A percentile compares a stretch with the other conserved stretches of the same genome.
phyloP scores from a whole-genome alignment of 2,329 filamentous ascomycete genomes.

The Claviceps africana region DNA sequence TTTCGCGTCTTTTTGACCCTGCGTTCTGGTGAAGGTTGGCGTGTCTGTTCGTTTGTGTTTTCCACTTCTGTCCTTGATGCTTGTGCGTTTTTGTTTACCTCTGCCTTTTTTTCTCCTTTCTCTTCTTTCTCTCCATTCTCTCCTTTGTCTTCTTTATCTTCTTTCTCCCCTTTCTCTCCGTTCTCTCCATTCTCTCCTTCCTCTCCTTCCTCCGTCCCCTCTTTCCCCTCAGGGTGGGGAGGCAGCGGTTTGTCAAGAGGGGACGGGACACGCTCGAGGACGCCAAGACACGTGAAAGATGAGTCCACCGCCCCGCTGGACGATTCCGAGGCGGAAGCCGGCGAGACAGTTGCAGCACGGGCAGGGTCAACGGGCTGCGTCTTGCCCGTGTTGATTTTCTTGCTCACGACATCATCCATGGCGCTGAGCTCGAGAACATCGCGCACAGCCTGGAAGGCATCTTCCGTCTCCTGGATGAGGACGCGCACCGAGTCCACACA shows the following conservation, averaged over 20 bases:
- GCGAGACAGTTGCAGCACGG: too few relatives aligned
- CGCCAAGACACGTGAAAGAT: neutral
- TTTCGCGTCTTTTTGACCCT: neutral
- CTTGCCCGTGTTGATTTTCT: constrained; percentile 8
- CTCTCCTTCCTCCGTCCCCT: constrained; percentile 4
- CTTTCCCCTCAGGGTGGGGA: constrained; percentile 11
- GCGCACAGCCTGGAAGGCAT: constrained; percentile 33
- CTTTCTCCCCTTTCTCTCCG: neutral
- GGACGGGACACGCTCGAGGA: neutral
- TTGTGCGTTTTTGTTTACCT: neutral
- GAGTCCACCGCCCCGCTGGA: neutral
- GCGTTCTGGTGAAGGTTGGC: neutral
- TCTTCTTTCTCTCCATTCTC: neutral
- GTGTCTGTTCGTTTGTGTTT: neutral
- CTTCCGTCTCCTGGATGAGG: constrained; percentile 35
- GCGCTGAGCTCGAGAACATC: constrained; percentile 24
- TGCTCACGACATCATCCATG: constrained; percentile 18
- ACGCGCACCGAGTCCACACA: constrained; percentile 27
- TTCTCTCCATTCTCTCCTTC: neutral
- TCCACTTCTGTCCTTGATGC: too few relatives aligned
- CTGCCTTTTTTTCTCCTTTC: neutral
- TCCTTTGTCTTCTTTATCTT: constrained; percentile 4
- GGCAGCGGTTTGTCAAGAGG: constrained; percentile 3
- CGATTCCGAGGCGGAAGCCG: neutral
- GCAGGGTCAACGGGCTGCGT: too few relatives aligned